phyloP scores from a whole-genome alignment of 129 eudicot species.

The Sambucus nigra region DNA sequence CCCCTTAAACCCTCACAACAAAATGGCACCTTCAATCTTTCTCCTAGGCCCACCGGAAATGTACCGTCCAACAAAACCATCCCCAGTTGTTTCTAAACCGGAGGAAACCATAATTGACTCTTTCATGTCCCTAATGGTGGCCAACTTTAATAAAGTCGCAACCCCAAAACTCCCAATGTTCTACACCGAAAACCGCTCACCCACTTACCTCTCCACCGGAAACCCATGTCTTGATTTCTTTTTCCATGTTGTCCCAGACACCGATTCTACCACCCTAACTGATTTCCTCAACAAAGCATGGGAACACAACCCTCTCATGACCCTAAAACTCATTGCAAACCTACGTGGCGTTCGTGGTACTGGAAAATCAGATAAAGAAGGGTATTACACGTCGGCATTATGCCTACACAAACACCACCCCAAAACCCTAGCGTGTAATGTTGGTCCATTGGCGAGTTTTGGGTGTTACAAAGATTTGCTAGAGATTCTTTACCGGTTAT shows the following conservation, averaged over 20 bases:
- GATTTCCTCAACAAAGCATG: background rate
- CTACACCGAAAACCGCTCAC: background rate
- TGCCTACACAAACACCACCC: constrained; percentile 12
- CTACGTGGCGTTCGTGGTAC: too few relatives aligned
- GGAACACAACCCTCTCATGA: constrained; percentile 5
- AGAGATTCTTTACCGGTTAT: constrained; percentile 5
- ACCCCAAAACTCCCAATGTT: background rate
- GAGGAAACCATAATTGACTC: background rate
- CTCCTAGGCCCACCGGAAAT: too few relatives aligned
- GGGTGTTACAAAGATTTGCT: constrained; percentile 7
- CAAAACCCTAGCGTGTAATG: constrained; percentile 10
- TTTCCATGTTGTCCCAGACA: constrained; percentile 3
- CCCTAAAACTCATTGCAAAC: too few relatives aligned
- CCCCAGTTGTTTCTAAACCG: too few relatives aligned
- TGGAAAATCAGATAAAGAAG: too few relatives aligned
- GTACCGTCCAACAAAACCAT: too few relatives aligned
- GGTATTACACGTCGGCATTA: too few relatives aligned
- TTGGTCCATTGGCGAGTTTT: constrained; percentile 5
- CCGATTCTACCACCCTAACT: background rate
- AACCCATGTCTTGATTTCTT: constrained; percentile 8
- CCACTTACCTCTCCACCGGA: background rate
- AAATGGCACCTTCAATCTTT: too few relatives aligned
- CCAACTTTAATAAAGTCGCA: background rate
- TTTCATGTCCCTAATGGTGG: background rate
- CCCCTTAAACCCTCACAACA: too few relatives aligned